phyloP scores from a whole-genome alignment of 2,329 filamentous ascomycete species.

The Alternaria angustiovoidea region DNA sequence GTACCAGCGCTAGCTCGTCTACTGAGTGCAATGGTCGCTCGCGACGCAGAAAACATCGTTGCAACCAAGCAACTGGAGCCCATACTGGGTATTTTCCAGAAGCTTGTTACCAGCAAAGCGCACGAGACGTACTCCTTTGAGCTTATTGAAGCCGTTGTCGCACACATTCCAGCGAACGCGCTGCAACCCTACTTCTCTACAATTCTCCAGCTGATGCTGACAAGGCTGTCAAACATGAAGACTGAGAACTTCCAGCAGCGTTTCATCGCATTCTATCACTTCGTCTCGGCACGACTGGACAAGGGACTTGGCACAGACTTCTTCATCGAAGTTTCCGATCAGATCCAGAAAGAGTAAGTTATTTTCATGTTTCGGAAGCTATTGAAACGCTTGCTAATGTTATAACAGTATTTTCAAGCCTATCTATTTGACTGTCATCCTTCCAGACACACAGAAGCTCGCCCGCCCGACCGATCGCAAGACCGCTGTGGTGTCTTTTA shows the following conservation, averaged over 20 bases:
- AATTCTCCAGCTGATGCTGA: conserved; percentile 84
- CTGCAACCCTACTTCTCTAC: conserved; percentile 80
- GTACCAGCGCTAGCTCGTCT: conserved; percentile 89
- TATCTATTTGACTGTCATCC: conserved; percentile 85
- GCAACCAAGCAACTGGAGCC: conserved; percentile 83
- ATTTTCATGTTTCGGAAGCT: background rate
- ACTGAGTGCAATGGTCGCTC: conserved; percentile 82
- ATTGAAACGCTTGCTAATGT: conserved; percentile 24
- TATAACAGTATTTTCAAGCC: conserved; percentile 73
- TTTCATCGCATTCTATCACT: conserved; percentile 94
- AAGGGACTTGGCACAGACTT: conserved; percentile 90
- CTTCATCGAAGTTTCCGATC: conserved; percentile 85
- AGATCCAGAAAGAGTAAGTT: conserved; percentile 72
- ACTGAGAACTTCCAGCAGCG: conserved; percentile 85
- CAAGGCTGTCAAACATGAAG: conserved; percentile 73
- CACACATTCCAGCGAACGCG: conserved; percentile 75
- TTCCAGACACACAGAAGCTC: conserved; percentile 88
- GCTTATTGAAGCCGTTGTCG: conserved; percentile 81
- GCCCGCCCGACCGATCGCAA: conserved; percentile 90
- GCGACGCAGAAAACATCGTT: conserved; percentile 75
- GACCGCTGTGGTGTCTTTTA: conserved; percentile 88
- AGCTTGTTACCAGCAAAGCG: conserved; percentile 79
- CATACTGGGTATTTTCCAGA: conserved; percentile 95
- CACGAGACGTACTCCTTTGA: conserved; percentile 91
- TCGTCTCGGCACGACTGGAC: conserved; percentile 80